These are phyloP conservation scores for Chiua virens DNA, from an alignment of 768 basidiomycete genomes.

Conservation along the genomic window DNA sequence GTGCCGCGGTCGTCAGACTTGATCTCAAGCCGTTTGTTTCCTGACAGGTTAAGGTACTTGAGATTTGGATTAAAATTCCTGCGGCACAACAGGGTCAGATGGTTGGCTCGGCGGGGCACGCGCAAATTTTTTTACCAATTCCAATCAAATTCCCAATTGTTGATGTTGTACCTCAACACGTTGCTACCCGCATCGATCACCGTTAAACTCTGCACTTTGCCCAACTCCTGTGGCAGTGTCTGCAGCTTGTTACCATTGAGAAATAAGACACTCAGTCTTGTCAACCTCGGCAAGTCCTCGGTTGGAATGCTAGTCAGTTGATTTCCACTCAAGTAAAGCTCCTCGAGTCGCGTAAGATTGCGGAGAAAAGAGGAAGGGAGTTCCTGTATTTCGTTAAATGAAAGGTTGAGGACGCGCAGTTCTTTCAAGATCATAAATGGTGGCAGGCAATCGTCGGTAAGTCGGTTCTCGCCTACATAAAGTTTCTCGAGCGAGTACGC, in stretches of 20 bases:
- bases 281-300: slow-evolving; percentile 79
- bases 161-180: slow-evolving; percentile 92
- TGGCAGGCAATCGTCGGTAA: slow-evolving; percentile 77
- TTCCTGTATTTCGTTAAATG: slow-evolving; percentile 93
- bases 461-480: slow-evolving; percentile 86
- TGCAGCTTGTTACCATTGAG: slow-evolving; percentile 93
- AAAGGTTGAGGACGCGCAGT: slow-evolving; percentile 82
- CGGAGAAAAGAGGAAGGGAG: slow-evolving; percentile 77
- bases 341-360: slow-evolving; percentile 68
- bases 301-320: slow-evolving; percentile 86
- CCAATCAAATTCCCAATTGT: slow-evolving; percentile 99
- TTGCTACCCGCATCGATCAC: slow-evolving; percentile 95
- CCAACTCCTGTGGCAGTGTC: slow-evolving; percentile 88
- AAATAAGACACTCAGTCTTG: slow-evolving; percentile 70
- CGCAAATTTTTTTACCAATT: slow-evolving; percentile 69
- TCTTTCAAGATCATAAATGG: slow-evolving; percentile 74
- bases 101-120: too few relatives aligned
- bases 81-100: slow-evolving; percentile 1
- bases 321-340: slow-evolving; percentile 95
- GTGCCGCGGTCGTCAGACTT: slow-evolving; percentile 59
- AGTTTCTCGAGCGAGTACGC: slow-evolving; percentile 73
- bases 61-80: slow-evolving; percentile 98
- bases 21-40: slow-evolving; percentile 95
- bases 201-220: slow-evolving; percentile 73
- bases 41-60: slow-evolving; percentile 93